phyloP scores from a whole-genome alignment of 2,329 filamentous ascomycete species.

The Geosmithia putterillii region DNA sequence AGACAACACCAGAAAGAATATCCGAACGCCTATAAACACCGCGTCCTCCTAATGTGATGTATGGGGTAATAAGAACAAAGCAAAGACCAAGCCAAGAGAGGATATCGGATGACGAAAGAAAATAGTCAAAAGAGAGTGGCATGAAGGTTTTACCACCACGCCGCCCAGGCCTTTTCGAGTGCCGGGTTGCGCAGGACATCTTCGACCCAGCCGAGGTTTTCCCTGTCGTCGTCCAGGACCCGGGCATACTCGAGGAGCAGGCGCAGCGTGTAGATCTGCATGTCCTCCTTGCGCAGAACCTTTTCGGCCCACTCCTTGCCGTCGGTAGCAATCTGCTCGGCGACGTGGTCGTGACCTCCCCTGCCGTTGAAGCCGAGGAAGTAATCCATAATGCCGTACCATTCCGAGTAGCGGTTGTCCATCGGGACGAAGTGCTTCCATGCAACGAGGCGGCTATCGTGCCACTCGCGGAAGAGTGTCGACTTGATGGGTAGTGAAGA shows the following conservation, averaged over 20 bases:
- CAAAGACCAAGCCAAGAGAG: too few species aligned
- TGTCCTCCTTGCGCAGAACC: slow-evolving; percentile 59
- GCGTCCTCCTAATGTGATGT: too few species aligned
- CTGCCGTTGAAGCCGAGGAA: slow-evolving; percentile 48
- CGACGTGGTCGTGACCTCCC: slow-evolving; percentile 40
- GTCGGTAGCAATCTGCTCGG: slow-evolving; percentile 49
- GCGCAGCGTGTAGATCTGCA: slow-evolving; percentile 58
- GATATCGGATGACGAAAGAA: background rate
- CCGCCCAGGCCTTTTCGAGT: slow-evolving; percentile 16
- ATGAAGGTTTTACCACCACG: slow-evolving; percentile 8
- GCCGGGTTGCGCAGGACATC: slow-evolving; percentile 27
- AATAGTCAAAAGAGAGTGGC: too few species aligned
- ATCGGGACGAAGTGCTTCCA: slow-evolving; percentile 79
- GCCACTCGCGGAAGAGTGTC: slow-evolving; percentile 71
- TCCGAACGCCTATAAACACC: too few species aligned
- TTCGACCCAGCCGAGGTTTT: slow-evolving; percentile 41
- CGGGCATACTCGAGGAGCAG: slow-evolving; percentile 53
- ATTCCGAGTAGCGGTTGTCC: slow-evolving; percentile 60
- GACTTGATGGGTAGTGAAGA: slow-evolving; percentile 65
- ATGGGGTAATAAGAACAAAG: too few species aligned
- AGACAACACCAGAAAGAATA: background rate
- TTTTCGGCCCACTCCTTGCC: slow-evolving; percentile 58
- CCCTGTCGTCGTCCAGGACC: slow-evolving; percentile 36
- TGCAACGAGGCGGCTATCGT: slow-evolving; percentile 58
- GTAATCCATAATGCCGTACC: slow-evolving; percentile 63